Conservation (phyloP, 441 rosid species). For the Euphorbia corollata region DNA sequence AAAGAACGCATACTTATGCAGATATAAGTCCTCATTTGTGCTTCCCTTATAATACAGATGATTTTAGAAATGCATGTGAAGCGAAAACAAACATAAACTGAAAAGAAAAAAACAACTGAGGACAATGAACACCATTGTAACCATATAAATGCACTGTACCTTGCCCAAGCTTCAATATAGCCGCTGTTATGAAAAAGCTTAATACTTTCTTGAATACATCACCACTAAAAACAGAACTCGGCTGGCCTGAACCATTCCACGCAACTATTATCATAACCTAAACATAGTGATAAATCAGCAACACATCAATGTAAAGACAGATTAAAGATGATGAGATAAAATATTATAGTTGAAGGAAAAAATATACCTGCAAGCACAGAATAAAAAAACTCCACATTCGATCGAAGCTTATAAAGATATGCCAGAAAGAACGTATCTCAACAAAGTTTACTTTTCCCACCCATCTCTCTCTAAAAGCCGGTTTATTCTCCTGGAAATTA, state of each 20-base stretch:
- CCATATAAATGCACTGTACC: slow-evolving; percentile 33
- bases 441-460: slow-evolving; percentile 96
- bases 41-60: background rate
- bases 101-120: background rate
- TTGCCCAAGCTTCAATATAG: slow-evolving; percentile 93
- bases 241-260: slow-evolving; percentile 73
- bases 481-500: slow-evolving; percentile 59
- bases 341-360: background rate
- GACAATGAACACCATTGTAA: background rate
- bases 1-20: background rate
- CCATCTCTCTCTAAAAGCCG: slow-evolving; percentile 60
- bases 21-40: background rate
- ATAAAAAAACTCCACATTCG: slow-evolving; percentile 98
- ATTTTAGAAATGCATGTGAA: background rate
- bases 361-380: slow-evolving; percentile 73
- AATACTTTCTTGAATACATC: slow-evolving; percentile 69
- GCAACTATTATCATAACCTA: slow-evolving; percentile 96
- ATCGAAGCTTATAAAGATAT: slow-evolving; percentile 94
- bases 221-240: slow-evolving; percentile 41
- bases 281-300: slow-evolving; percentile 24
- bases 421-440: slow-evolving; percentile 95
- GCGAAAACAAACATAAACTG: background rate
- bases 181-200: slow-evolving; percentile 93
- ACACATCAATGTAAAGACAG: slow-evolving; percentile 20
- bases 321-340: slow-evolving; percentile 13